These are phyloP conservation scores for Sporothrix pseudoabietina DNA, from an alignment of 2,329 filamentous ascomycete species.

Conservation along the genomic window DNA sequence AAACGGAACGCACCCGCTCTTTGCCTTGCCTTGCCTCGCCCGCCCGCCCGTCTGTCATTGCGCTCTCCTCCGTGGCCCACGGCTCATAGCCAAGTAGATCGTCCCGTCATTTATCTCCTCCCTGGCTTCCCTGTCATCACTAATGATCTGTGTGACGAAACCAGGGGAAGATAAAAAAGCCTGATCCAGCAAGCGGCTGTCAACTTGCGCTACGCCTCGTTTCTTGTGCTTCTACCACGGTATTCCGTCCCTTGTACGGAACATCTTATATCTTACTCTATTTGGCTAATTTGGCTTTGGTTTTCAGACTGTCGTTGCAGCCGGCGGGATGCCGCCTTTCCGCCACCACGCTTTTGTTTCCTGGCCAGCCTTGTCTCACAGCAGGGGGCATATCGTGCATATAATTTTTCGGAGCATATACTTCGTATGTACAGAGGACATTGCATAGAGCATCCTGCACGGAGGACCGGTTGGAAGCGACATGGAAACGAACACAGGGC, in stretches of 20 bases:
- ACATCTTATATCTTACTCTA: background rate
- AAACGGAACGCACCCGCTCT: background rate
- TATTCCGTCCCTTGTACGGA: background rate
- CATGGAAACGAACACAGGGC: background rate
- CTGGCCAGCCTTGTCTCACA: conserved; percentile 23
- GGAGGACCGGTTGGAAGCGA: background rate
- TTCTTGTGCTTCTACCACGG: background rate
- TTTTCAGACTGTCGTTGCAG: background rate
- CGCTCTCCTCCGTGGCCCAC: background rate
- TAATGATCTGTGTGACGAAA: conserved; percentile 14
- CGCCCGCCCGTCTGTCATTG: background rate
- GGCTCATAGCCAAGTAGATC: background rate
- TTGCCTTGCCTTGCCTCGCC: background rate
- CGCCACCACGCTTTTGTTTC: conserved; percentile 8
- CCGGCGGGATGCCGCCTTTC: background rate
- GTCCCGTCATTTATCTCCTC: conserved; percentile 8
- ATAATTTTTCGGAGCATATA: background rate
- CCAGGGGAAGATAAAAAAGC: background rate
- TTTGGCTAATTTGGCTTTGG: background rate
- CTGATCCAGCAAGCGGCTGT: background rate
- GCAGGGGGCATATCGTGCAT: background rate
- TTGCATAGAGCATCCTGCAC: background rate
- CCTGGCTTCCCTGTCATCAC: conserved; percentile 19
- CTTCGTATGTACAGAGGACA: background rate
- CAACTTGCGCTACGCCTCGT: background rate